Evolutionary conservation across 805 yeast species (phyloP), one percentile per base, ranked within the genome.

Genomic region (Metschnikowia dekortorum): DNA sequence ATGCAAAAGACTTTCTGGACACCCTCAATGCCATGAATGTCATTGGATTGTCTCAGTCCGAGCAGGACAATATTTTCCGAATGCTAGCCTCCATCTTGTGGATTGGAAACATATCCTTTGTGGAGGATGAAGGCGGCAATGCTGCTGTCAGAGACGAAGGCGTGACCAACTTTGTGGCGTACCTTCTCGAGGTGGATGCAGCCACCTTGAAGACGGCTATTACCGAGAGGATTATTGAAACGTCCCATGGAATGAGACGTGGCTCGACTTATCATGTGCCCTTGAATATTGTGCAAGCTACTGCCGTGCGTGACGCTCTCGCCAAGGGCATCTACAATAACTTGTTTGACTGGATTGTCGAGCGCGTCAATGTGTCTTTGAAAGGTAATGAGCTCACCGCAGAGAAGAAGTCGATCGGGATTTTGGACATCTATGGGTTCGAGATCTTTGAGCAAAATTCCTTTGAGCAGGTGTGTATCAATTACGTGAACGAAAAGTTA

Each of bases 251-350:
- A 54, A 81, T 84, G 79, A 81, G 82, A 60, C 79, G 97, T 59
- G 98, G 97, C 14, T 90, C 96, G 11, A 83, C 92, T 7, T 94
- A 92, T 64, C 97, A 94, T 65, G 94, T 89, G 39, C 98, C 99
- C 1, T 77, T 94, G 58, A 94, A 94, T 63, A 76, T 80, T 34
- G 90, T 87, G 1, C 99, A 94, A 69, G 98, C 99, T 0, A 85
- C 85, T 2, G 96, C 99, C 0, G 97, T 90, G 10, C 82, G 91
- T 59, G 98, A 94, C 68, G 97, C 97, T 4, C 74, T 94, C 45
- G 96, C 98, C 5, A 94, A 91, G 70, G 97, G 96, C 2, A 78
- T 94, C 44, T 94, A 94, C 73, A 89, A 83, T 66, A 91, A 91
- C 61, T 72, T 94, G 51, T 94, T 94, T 62, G 98, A 94, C 53